Base-by-base conservation (phyloP, 116 monocot species). In the Zostera marina region DNA sequence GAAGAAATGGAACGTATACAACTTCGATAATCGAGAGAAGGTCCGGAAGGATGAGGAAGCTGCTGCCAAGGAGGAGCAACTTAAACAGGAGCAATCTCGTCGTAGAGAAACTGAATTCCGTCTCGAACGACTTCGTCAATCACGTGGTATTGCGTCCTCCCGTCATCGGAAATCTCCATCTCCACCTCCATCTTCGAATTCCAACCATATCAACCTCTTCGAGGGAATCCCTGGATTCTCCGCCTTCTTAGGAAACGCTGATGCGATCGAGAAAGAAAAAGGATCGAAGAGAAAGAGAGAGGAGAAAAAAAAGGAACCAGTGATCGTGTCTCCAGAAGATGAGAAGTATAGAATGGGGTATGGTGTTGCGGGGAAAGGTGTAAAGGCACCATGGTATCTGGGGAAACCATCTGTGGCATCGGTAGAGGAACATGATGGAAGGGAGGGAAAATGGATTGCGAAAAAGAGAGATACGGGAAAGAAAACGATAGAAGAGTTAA, bases 1-100 rank as follows among this genome's bases (percentile, higher is more conserved):
- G 80, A 92, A 92, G 83, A 64, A 71, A 32, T 92, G 92, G 92
- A 92, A 92, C 83, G 92, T 92, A 23, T 92, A 92, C 87, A 86
- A 81, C 72, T 86, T 43, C 68, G 92, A 92, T 22, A 92, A 92
- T 69, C 80, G 87, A 54, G 92, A 92, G 81, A 92, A 92, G 73
- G 92, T 92, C 44, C 82, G 80, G 57, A 60, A 59, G 40, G 92
- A 92, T 68, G 92, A 92, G 74, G 87, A 83, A 59, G 80, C 75
- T 10, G 92, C 92, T 20, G 87, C 87, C 21, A 72, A 67, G 46
- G 92, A 92, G 62, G 83, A 92, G 72, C 87, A 87, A 78, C 63
- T 81, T 66, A 72, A 78, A 59, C 82, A 72, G 66, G 83, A 86
- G 57, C 67, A 86, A 21, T 68, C 80, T 39, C 87, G 72, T 66